Base-by-base conservation (phyloP, 495 filamentous ascomycete species). In the Aspergillus wentii region DNA sequence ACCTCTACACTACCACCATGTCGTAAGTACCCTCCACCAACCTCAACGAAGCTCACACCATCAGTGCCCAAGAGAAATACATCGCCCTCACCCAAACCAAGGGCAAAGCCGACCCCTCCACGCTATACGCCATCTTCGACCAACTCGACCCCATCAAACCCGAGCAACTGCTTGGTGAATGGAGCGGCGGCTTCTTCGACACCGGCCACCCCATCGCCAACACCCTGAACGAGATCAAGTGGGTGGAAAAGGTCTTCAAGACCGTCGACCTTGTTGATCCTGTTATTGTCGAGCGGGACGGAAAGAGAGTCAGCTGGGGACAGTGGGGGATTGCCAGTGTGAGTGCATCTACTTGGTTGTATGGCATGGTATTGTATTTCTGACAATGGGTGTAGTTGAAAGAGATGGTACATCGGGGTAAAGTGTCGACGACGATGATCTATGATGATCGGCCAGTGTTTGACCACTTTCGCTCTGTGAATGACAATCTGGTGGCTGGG, bases 311-410 rank as follows among this genome's bases (percentile, higher is more conserved):
- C 10, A 30, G 38, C 13, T 47, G 35, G 35, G 43, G 39, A 14
- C 33, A 52, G 13, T 56, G 46, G 49, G 53, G 53, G 15, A 17
- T 33, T 43, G 53, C 53, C 10, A 40, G 29, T 23, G 52, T 56
- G 39, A 30, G 45, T 40, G 15, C n/a, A n/a, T n/a, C n/a, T n/a
- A n/a, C 20, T 8, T 23, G 22, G 11, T 11, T 25, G 22, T 25
- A 6, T 25, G 22, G 11, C 11, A 25, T 25, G 22, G 11, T 11
- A 25, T 25, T 6, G 22, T 15, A 3, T 21, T n/a, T n/a, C 4
- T 35, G 23, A 35, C 3, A 7, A n/a, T 33, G 7, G 2, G 1
- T 4, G 13, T 25, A 35, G 33, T 23, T 35, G 33, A 21, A 16
- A 9, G 33, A 35, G 11, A 35, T 25, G 33, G 19, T 35, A 25